Evolutionary conservation across 2,329 filamentous ascomycete genomes (phyloP), one percentile per base, ranked within the genome.

Genomic region (Didymella keratinophila): DNA sequence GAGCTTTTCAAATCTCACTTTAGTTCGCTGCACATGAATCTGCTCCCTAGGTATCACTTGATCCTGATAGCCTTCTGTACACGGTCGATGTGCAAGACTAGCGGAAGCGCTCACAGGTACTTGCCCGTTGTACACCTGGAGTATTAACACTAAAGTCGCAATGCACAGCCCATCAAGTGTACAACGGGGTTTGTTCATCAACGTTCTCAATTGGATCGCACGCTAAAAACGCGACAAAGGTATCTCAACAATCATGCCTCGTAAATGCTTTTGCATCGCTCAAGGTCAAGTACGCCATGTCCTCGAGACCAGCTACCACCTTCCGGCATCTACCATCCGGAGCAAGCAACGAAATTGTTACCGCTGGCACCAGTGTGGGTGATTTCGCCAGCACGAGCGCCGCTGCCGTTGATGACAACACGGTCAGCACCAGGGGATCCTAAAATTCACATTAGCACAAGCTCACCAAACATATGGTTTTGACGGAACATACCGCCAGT

Each of bases 341-440:
- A 73, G 72, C 88, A 91, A 18, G 80, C 83, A 55, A 91, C 86
- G 76, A 92, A 91, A 75, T 84, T 80, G 73, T 90, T 87, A 8
- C 87, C 87, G 48, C 82, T 85, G n/a, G 89, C 88, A 25, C 89
- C 89, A 21, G 86, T 89, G 70, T 91, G 89, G 0, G 89, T 91
- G 61, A 91, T 89, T 23, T 83, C 79, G 36, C 87, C 88, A 11
- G 87, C 88, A 43, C 85, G 81, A 56, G 82, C 60, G 65, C 87
- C 84, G 16, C 76, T 60, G 0, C 70, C 79, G 70, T 86, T 88
- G 77, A 91, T 87, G 28, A 89, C 76, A 52, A 90, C 85, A 47
- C 89, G 86, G 71, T 91, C 88, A 18, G 89, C 78, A 34, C 89
- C 88, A 1, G 89, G 89, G 1, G 83, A 84, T 23, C 86, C 86